Evolutionary conservation across 805 yeast genomes (phyloP), one percentile per base, ranked within the genome.

Genomic region (Lipomyces yamadae): DNA sequence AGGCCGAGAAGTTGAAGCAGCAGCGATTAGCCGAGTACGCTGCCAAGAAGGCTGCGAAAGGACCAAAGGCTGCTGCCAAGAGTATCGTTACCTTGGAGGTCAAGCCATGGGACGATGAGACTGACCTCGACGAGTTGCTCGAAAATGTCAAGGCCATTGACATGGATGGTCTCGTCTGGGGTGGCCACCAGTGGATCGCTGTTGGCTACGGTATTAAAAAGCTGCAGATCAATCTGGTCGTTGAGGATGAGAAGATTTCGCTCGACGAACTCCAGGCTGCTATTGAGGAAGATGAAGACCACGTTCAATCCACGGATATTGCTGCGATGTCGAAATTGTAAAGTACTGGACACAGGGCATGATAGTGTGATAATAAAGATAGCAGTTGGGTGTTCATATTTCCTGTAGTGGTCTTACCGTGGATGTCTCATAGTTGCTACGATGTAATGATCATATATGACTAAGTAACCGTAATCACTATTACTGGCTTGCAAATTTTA

Each of bases 101-200:
- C 77, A 95, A 95, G 89, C 98, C 98, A 84, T 95, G 99, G 99
- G 99, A 95, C 83, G 99, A 95, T 79, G 98, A 95, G 87, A 95
- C 99, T 76, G 89, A 94, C 80, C 86, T 95, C 80, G 96, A 95
- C 72, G 89, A 88, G 82, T 80, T 95, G 84, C 82, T 91, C 75
- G 93, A 89, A 72, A 86, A 87, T 82, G 97, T 92, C 78, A 93
- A 92, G 87, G 78, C 85, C 76, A 82, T 94, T 76, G 91, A 87
- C 80, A 82, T 81, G 84, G 99, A 95, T 58, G 99, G 99, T 88
- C 88, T 95, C 79, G 83, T 82, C 74, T 95, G 99, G 99, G 99
- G 99, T 91, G 97, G 93, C 78, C 89, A 85, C 87, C 93, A 89
- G 84, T 92, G 88, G 85, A 85, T 95, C 76, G 95, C 97, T 80